Percentiles rank a stretch among this genome's conserved stretches.
phyloP scores from a whole-genome alignment of 805 yeast genomes.

The Ogataea thermomethanolica region DNA sequence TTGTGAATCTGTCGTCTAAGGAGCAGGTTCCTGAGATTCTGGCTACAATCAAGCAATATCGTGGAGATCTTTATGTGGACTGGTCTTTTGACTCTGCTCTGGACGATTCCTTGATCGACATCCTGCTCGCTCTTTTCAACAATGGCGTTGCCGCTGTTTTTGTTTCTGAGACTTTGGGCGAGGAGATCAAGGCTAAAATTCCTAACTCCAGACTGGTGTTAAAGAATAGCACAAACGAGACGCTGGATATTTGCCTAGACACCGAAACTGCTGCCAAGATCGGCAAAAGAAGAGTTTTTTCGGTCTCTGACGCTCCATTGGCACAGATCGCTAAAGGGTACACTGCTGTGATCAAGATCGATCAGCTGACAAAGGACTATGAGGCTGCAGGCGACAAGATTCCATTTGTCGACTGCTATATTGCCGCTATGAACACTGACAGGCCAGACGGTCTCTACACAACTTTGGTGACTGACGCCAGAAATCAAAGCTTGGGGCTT shows the following conservation, averaged over 20 bases:
- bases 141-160: constrained; percentile 30
- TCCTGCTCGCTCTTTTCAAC: constrained; percentile 26
- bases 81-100: constrained; percentile 12
- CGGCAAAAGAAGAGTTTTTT: constrained; percentile 18
- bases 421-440: constrained; percentile 64
- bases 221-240: constrained; percentile 19
- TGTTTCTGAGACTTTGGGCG: constrained; percentile 20
- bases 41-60: constrained; percentile 13
- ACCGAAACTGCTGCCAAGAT: constrained; percentile 12
- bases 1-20: constrained; percentile 20
- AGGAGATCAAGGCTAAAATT: constrained; percentile 24
- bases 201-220: constrained; percentile 34
- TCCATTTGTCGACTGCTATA: constrained; percentile 37
- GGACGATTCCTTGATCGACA: constrained; percentile 21
- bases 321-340: constrained; percentile 32
- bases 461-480: constrained; percentile 70
- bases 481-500: constrained; percentile 76
- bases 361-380: constrained; percentile 34
- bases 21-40: constrained; percentile 17
- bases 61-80: constrained; percentile 27
- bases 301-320: constrained; percentile 14
- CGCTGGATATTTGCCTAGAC: constrained; percentile 22
- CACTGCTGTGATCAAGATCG: constrained; percentile 33
- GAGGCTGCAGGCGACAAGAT: constrained; percentile 31
- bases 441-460: constrained; percentile 83